Evolutionary conservation across 441 rosid genomes (phyloP), one percentile per base, ranked within the genome.

Genomic region (Melastoma candidum): DNA sequence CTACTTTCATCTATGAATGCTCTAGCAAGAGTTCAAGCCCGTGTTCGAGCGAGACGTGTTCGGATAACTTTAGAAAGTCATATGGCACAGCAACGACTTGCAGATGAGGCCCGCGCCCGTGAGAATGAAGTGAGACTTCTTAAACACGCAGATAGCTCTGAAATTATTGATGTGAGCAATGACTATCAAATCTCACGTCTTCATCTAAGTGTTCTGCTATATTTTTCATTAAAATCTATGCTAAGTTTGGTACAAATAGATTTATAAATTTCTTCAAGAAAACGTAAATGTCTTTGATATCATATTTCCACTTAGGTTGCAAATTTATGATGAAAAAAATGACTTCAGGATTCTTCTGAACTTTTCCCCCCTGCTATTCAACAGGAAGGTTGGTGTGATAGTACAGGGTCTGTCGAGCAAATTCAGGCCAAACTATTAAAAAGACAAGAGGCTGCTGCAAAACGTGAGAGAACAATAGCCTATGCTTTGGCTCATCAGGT

Each of bases 401-500:
- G 93, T 65, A 77, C 77, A 63, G 99, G 99, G 46, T 94, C 97
- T 67, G 99, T 94, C 63, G 81, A 89, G 73, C 68, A 94, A 70
- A 94, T 94, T 64, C 99, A 94, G 77, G 71, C 95, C 54, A 94
- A 94, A 78, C 69, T 94, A 57, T 67, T 87, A 14, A 87, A 94
- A 80, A 75, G 96, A 68, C 95, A 90, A 76, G 92, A 83, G 73
- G 99, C 99, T 77, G 97, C 96, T 51, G 95, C 94, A 51, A 94
- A 94, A 77, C 96, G 99, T 49, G 99, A 94, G 77, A 85, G 97
- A 65, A 93, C 97, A 48, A 94, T 94, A 90, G 97, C 99, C 22
- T 94, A 94, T 83, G 99, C 99, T 70, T 64, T 94, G 69, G 81
- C 99, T 45, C 97, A 94, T 73, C 97, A 94, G 90, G 97, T 94